Percentiles rank a stretch among this genome's conserved stretches.
These are phyloP conservation scores for Stagonosporopsis chrysanthemi DNA, from an alignment of 2,329 filamentous ascomycete species.

Conservation along the genomic window DNA sequence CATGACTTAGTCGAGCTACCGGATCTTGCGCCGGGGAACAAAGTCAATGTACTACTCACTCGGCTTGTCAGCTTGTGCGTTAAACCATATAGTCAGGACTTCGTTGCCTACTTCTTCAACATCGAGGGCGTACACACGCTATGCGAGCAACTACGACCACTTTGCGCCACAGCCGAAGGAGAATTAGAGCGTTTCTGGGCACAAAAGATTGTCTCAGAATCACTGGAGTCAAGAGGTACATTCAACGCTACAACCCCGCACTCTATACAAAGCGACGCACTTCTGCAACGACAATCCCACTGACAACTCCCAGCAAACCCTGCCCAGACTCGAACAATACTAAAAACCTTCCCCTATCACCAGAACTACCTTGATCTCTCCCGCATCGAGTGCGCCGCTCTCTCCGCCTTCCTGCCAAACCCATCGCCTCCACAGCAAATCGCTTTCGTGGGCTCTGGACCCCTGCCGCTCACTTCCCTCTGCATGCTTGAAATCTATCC, in stretches of 20 bases:
- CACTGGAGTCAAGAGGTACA: slow-evolving; percentile 6
- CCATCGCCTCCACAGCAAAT: slow-evolving; percentile 42
- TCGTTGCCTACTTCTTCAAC: slow-evolving; percentile 38
- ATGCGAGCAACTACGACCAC: slow-evolving; percentile 48
- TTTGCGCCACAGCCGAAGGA: slow-evolving; percentile 57
- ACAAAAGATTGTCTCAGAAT: slow-evolving; percentile 38
- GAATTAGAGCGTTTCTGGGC: slow-evolving; percentile 58
- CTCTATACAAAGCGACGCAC: no score
- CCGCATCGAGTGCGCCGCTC: slow-evolving; percentile 55
- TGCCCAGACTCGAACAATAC: slow-evolving; percentile 18
- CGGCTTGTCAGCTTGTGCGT: slow-evolving; percentile 51
- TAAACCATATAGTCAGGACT: slow-evolving; percentile 28
- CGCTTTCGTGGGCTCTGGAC: slow-evolving; percentile 61
- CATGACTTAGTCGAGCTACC: slow-evolving; percentile 22
- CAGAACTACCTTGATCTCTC: slow-evolving; percentile 60
- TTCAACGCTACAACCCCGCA: not conserved
- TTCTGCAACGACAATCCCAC: not conserved
- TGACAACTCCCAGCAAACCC: not conserved
- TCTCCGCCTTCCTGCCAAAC: slow-evolving; percentile 46
- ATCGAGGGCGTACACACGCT: slow-evolving; percentile 44
- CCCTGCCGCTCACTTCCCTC: slow-evolving; percentile 58
- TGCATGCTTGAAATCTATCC: slow-evolving; percentile 52
- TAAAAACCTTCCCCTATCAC: slow-evolving; percentile 58
- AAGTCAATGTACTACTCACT: slow-evolving; percentile 48
- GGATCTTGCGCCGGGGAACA: slow-evolving; percentile 41